Evolutionary conservation across 2,329 filamentous ascomycete species (phyloP).

Genomic region (Penicillium sp.): DNA sequence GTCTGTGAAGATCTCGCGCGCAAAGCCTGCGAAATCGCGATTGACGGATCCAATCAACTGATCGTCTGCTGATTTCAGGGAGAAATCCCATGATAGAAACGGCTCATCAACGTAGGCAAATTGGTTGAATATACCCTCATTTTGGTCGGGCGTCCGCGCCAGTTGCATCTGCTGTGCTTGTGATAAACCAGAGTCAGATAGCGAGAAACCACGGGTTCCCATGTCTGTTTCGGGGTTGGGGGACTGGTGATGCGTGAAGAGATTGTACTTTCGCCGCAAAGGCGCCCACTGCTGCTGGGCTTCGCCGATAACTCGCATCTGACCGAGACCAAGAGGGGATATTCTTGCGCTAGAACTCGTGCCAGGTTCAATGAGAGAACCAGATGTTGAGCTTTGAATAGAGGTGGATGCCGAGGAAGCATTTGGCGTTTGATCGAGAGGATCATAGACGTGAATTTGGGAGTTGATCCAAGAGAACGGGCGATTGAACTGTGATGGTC

Average conservation of each 20-base stretch:
- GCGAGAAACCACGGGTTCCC: constrained; percentile 39
- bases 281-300: constrained; percentile 64
- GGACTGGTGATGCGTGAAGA: constrained; percentile 57
- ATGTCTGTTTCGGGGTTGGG: constrained; percentile 34
- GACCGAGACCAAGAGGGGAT: constrained; percentile 51
- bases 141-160: constrained; percentile 23
- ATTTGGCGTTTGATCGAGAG: constrained; percentile 36
- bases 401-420: constrained; percentile 40
- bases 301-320: constrained; percentile 63
- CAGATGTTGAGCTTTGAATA: constrained; percentile 44
- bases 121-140: constrained; percentile 51
- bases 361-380: constrained; percentile 38
- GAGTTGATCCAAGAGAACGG: constrained; percentile 65
- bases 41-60: constrained; percentile 60
- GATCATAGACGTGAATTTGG: constrained; percentile 56
- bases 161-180: constrained; percentile 47
- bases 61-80: constrained; percentile 50
- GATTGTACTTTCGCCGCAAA: constrained; percentile 61
- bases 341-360: constrained; percentile 49
- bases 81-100: constrained; percentile 64
- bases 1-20: constrained; percentile 63
- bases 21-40: constrained; percentile 61
- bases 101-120: constrained; percentile 63
- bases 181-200: constrained; percentile 49
- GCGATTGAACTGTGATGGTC: constrained; percentile 50